A percentile compares a stretch with the other conserved stretches of the same genome.
Conservation (phyloP, 2,329 filamentous ascomycete species). For the Aspergillus costaricaensis region DNA sequence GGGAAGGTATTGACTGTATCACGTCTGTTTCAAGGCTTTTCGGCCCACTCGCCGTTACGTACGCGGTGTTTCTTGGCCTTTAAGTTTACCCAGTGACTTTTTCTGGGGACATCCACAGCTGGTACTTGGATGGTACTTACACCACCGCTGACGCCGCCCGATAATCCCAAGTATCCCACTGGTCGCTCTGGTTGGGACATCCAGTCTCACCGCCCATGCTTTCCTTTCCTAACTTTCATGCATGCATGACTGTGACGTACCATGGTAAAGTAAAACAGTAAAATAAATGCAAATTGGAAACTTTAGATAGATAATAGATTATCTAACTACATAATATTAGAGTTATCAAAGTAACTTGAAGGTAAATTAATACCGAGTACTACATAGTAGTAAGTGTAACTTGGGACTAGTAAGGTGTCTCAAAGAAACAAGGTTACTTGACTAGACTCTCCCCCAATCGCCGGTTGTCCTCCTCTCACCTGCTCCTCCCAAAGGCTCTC, state of each 20-base stretch:
- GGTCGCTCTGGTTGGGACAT: not conserved
- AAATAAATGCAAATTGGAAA: too few species aligned
- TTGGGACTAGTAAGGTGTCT: too few species aligned
- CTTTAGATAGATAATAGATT: too few species aligned
- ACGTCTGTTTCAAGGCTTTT: conserved; percentile 5
- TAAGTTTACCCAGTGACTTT: not conserved
- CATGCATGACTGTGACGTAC: not conserved
- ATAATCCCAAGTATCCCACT: not conserved
- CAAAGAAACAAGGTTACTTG: too few species aligned
- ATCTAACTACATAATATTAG: too few species aligned
- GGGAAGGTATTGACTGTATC: conserved; percentile 4
- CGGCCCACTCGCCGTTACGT: conserved; percentile 8
- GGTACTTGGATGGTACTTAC: not conserved
- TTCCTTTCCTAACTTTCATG: too few species aligned
- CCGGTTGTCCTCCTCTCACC: not conserved
- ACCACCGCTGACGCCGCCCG: not conserved
- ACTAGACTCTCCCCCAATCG: not conserved
- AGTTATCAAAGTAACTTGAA: too few species aligned
- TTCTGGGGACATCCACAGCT: conserved; percentile 2
- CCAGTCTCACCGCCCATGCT: not conserved
- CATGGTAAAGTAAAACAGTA: not conserved
- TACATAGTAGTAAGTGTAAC: too few species aligned
- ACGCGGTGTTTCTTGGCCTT: conserved; percentile 1
- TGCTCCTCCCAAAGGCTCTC: not conserved
- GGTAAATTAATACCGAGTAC: not conserved